These are phyloP conservation scores for Saccharata proteae DNA, from an alignment of 2,329 filamentous ascomycete species.

Conservation along the genomic window DNA sequence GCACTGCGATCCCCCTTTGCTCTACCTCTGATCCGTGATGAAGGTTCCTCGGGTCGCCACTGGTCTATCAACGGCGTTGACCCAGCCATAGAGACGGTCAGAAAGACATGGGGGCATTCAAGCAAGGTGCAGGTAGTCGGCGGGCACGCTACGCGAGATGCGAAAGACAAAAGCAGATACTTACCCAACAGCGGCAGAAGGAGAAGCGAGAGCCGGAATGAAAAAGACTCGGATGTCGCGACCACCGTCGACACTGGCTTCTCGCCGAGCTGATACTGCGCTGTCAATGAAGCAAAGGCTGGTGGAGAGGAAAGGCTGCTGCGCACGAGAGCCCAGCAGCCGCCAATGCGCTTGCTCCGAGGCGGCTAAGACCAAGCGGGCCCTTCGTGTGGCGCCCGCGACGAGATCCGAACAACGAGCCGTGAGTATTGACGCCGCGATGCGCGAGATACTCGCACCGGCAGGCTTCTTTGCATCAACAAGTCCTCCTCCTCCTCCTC, in stretches of 20 bases:
- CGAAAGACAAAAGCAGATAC: conserved; percentile 8
- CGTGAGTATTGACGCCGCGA: too few relatives aligned
- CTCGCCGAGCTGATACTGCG: neutral
- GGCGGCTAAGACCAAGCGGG: too few relatives aligned
- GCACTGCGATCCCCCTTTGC: conserved; percentile 17
- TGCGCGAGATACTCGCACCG: too few relatives aligned
- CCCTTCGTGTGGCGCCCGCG: too few relatives aligned
- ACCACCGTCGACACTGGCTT: neutral
- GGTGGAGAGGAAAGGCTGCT: neutral
- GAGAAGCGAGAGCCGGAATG: neutral
- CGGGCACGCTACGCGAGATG: conserved; percentile 17
- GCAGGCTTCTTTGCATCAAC: too few relatives aligned
- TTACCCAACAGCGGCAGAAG: conserved; percentile 7
- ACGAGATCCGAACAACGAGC: too few relatives aligned
- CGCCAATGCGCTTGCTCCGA: too few relatives aligned
- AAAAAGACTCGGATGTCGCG: neutral
- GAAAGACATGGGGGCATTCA: conserved; percentile 25
- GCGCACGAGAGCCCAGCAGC: too few relatives aligned
- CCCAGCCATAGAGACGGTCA: conserved; percentile 31
- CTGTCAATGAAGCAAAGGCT: neutral
- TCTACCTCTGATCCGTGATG: conserved; percentile 21
- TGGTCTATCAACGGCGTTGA: conserved; percentile 30
- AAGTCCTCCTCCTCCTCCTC: conserved; percentile 51
- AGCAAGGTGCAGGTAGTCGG: conserved; percentile 21
- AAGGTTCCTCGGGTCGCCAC: conserved; percentile 30